Conservation (phyloP, 257 asterid species). For the Fraxinus excelsior region DNA sequence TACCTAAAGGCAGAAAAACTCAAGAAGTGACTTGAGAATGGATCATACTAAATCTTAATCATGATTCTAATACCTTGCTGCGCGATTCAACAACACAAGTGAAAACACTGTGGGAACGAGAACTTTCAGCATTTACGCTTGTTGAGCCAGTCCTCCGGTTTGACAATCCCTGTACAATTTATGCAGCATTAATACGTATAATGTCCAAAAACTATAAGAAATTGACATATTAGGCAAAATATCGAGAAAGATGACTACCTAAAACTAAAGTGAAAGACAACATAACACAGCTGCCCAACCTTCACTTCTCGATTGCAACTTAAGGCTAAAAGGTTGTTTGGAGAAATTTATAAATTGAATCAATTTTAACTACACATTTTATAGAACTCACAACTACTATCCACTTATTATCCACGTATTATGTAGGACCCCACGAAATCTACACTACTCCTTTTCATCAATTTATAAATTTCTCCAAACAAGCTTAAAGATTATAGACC, state of each 20-base stretch:
- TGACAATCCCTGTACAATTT: slow-evolving; percentile 72
- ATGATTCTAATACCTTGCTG: slow-evolving; percentile 65
- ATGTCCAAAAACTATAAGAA: slow-evolving; percentile 14
- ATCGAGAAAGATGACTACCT: slow-evolving; percentile 1
- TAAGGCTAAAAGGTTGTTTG: slow-evolving; percentile 1
- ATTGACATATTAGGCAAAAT: slow-evolving; percentile 12
- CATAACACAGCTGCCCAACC: slow-evolving; percentile 9
- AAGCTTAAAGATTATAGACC: background rate
- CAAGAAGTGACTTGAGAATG: slow-evolving; percentile 1
- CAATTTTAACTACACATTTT: background rate
- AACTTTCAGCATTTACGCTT: slow-evolving; percentile 91
- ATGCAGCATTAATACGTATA: slow-evolving; percentile 20
- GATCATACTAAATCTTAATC: background rate
- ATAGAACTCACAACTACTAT: background rate
- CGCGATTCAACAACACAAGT: slow-evolving; percentile 98
- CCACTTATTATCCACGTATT: background rate
- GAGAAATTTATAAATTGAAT: background rate
- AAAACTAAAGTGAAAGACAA: slow-evolving; percentile 9
- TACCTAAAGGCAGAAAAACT: slow-evolving; percentile 21
- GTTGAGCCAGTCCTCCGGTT: slow-evolving; percentile 95
- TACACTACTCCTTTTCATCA: background rate
- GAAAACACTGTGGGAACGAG: slow-evolving; percentile 98
- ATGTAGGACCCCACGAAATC: background rate
- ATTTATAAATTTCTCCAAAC: background rate
- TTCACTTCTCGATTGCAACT: slow-evolving; percentile 13